A percentile compares a stretch with the other conserved stretches of the same genome.
These are phyloP conservation scores for Lagerstroemia speciosa DNA, from an alignment of 345 rosid species.

Conservation along the genomic window DNA sequence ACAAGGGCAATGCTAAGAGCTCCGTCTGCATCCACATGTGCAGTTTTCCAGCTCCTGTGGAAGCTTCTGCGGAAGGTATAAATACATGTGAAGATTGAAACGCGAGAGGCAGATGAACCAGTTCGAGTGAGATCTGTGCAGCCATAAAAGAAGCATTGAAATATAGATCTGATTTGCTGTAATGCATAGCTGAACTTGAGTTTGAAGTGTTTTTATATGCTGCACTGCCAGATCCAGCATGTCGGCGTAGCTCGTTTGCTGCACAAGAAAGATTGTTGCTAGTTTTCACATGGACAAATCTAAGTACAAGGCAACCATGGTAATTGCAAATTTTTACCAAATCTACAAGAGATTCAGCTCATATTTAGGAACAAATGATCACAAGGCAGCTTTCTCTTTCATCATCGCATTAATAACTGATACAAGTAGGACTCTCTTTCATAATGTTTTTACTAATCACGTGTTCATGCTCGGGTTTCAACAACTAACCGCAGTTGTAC, in stretches of 20 bases:
- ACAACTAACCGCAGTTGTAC: too few relatives aligned
- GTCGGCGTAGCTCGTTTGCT: slow-evolving; percentile 98
- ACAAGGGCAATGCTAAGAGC: slow-evolving; percentile 10
- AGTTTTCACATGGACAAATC: not conserved
- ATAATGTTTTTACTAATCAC: too few relatives aligned
- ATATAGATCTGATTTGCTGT: not conserved
- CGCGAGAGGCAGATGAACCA: too few relatives aligned
- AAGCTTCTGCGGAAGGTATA: slow-evolving; percentile 53
- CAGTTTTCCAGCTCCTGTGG: slow-evolving; percentile 55
- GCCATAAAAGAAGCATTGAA: not conserved
- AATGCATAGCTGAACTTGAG: slow-evolving; percentile 70
- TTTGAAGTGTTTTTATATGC: slow-evolving; percentile 89
- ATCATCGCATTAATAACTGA: too few relatives aligned
- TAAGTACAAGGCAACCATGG: not conserved
- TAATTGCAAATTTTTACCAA: too few relatives aligned
- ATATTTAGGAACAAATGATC: too few relatives aligned
- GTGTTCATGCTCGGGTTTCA: too few relatives aligned
- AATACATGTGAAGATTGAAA: too few relatives aligned
- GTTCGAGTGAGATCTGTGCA: not conserved
- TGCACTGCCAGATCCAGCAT: slow-evolving; percentile 96
- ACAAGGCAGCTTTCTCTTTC: too few relatives aligned
- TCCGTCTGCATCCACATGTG: slow-evolving; percentile 66
- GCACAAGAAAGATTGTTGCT: slow-evolving; percentile 3
- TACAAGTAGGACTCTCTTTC: too few relatives aligned
- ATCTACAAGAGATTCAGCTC: too few relatives aligned